Evolutionary conservation across 139 green algal species (phyloP).

Genomic region (Picochlorum sp.): DNA sequence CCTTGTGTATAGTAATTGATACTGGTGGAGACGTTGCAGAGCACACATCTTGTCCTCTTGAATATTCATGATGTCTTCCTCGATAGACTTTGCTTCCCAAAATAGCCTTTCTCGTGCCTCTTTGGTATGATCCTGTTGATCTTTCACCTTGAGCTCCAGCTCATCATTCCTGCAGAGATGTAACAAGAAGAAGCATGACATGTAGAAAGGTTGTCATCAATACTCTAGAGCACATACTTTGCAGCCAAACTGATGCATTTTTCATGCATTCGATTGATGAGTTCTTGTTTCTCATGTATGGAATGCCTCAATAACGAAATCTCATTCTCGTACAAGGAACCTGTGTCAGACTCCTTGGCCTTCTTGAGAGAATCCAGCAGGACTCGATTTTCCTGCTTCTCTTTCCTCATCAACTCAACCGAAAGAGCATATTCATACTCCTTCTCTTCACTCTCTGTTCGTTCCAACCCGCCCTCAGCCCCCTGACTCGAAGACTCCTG

Average conservation of each 20-base stretch:
- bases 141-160: not conserved
- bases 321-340: conserved; percentile 1
- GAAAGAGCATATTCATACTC: not conserved
- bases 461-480: not conserved
- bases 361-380: not conserved
- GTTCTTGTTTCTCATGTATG: not conserved
- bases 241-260: no score
- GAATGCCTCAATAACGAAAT: not conserved
- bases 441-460: conserved; percentile 1
- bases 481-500: not conserved
- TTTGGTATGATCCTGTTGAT: not conserved
- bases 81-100: conserved; percentile 63
- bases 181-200: not conserved
- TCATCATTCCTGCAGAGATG: not conserved
- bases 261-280: not conserved
- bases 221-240: no score
- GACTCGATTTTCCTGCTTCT: not conserved
- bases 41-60: not conserved
- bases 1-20: conserved; percentile 54
- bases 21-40: conserved; percentile 58
- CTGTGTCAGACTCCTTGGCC: not conserved
- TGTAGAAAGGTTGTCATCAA: no score
- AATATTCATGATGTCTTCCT: conserved; percentile 25
- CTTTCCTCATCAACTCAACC: not conserved
- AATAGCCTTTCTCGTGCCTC: conserved; percentile 24